phyloP scores from a whole-genome alignment of 2,329 filamentous ascomycete species.

The Diaporthe citrichinensis region DNA sequence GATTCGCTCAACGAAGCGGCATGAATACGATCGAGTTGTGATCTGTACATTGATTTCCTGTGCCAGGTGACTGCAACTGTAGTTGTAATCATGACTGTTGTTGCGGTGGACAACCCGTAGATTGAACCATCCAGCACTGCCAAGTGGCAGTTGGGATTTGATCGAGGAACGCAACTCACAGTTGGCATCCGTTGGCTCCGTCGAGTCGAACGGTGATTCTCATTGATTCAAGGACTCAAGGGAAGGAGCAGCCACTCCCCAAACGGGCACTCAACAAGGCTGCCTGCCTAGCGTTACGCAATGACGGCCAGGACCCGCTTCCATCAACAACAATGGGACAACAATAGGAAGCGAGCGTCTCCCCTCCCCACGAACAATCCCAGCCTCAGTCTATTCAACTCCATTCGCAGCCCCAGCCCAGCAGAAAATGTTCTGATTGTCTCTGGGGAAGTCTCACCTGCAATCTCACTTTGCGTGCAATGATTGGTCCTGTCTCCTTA shows the following conservation, averaged over 20 bases:
- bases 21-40: conserved; percentile 32
- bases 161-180: background rate
- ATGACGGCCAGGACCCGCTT: background rate
- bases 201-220: background rate
- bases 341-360: conserved; percentile 37
- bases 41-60: background rate
- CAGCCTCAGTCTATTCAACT: conserved; percentile 22
- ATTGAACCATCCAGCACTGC: background rate
- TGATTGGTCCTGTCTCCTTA: conserved; percentile 29
- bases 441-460: background rate
- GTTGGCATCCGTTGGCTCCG: background rate
- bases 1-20: conserved; percentile 33
- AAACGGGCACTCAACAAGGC: conserved; percentile 4
- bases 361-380: conserved; percentile 27
- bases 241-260: background rate
- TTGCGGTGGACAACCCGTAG: too few species aligned
- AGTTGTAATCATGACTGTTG: too few species aligned
- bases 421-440: conserved; percentile 24
- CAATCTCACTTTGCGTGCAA: background rate
- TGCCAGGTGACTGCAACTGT: background rate
- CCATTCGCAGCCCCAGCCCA: conserved; percentile 20
- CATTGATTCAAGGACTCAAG: background rate
- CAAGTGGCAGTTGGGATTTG: background rate
- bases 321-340: conserved; percentile 36
- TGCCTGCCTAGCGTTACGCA: background rate